Evolutionary conservation across 768 basidiomycete species (phyloP).

Genomic region (Postia placenta): DNA sequence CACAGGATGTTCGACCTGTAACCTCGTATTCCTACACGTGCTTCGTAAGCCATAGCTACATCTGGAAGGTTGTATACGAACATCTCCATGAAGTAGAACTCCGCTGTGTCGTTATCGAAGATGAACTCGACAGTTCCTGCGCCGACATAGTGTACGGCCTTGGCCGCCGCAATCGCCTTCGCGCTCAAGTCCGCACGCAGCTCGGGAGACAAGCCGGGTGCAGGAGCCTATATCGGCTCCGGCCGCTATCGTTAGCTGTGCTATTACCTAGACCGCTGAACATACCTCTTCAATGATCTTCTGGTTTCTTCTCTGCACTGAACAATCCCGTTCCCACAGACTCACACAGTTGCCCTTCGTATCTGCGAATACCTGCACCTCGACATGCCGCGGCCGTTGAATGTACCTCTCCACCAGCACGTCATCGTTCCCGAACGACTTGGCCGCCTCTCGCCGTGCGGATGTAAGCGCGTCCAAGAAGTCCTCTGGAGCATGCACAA

Average conservation of each 20-base stretch:
- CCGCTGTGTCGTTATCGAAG: constrained; percentile 82
- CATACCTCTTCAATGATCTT: constrained; percentile 89
- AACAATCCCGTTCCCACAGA: constrained; percentile 94
- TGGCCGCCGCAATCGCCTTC: constrained; percentile 90
- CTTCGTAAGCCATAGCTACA: not conserved
- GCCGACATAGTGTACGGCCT: constrained; percentile 86
- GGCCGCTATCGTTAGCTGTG: not conserved
- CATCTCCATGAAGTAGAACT: constrained; percentile 98
- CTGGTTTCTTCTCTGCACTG: constrained; percentile 88
- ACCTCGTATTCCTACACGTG: constrained; percentile 57
- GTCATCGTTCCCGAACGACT: constrained; percentile 81
- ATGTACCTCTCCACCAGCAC: constrained; percentile 91
- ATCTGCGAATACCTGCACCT: constrained; percentile 95
- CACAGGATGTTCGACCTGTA: constrained; percentile 89
- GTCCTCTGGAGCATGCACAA: constrained; percentile 56
- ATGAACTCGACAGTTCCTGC: constrained; percentile 97
- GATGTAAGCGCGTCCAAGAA: constrained; percentile 79
- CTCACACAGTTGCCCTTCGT: constrained; percentile 74
- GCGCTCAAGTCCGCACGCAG: constrained; percentile 74
- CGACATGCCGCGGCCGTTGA: constrained; percentile 81
- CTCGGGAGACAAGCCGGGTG: constrained; percentile 77
- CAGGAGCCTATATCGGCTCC: constrained; percentile 64
- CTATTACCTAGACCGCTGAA: not conserved
- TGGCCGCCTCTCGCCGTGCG: constrained; percentile 85
- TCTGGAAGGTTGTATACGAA: constrained; percentile 26